Evolutionary conservation across 129 eudicot species (phyloP).

Genomic region (Ambrosia artemisiifolia): DNA sequence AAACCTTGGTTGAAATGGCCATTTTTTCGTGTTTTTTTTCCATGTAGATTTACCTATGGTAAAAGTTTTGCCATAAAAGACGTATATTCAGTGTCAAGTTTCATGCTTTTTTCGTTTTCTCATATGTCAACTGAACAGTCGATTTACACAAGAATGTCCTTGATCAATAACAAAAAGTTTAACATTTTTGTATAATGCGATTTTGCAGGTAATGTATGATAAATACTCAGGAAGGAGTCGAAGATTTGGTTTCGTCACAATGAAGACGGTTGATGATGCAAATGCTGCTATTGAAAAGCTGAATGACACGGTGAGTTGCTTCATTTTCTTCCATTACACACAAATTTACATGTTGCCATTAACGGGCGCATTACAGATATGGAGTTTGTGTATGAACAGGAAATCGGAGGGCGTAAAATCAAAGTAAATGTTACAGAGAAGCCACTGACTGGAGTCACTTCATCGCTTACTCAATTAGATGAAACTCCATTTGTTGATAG

Average conservation of each 20-base stretch:
- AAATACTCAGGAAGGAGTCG: constrained; percentile 85
- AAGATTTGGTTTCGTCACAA: constrained; percentile 84
- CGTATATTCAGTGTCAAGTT: neutral
- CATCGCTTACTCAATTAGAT: constrained; percentile 53
- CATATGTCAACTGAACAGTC: neutral
- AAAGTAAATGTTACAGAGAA: constrained; percentile 85
- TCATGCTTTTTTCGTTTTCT: neutral
- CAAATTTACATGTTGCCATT: neutral
- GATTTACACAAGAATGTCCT: neutral
- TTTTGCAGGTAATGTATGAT: constrained; percentile 80
- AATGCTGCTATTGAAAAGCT: constrained; percentile 76
- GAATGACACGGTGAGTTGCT: constrained; percentile 64
- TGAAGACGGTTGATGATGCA: constrained; percentile 93
- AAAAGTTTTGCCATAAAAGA: no score
- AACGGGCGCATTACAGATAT: neutral
- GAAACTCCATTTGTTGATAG: constrained; percentile 79
- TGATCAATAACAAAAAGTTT: neutral
- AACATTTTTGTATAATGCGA: neutral
- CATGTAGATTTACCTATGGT: no score
- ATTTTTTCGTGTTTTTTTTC: no score
- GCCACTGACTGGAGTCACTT: constrained; percentile 44
- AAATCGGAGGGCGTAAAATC: constrained; percentile 77
- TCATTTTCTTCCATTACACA: neutral
- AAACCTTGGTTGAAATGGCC: no score
- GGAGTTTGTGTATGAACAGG: constrained; percentile 29